Base-by-base conservation (phyloP, 179 eudicot genomes). In the Beta macrorhiza region DNA sequence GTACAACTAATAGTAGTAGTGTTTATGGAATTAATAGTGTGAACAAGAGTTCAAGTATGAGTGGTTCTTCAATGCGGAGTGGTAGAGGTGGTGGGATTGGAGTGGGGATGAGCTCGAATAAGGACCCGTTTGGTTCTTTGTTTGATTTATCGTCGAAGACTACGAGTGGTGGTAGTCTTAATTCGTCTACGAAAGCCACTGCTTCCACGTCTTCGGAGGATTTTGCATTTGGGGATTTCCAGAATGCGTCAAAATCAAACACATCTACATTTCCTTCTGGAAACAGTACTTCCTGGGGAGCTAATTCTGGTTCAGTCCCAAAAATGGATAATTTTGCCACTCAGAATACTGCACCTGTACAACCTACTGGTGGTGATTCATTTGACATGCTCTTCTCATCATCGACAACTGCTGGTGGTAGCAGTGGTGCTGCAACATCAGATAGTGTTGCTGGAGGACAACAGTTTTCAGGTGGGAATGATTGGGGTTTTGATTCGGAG, bases 61-160 rank as follows among this genome's bases (percentile, higher is more conserved):
- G 95, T 12, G 95, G 91, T 81, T 68, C 82, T 4, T 83, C 93
- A 3, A 62, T 90, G 87, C 67, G 80, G 75, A 82, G 80, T 62
- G 77, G 80, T 79, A 85, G 86, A 19, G 81, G 77, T 75, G 86
- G 85, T 29, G 86, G 88, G 6, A 51, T 55, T 63, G 90, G 89
- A 71, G 83, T 76, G 17, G 90, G 92, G 62, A 74, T 84, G 90
- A 82, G 80, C 65, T 72, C 86, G 5, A 90, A 81, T 44, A 91
- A 91, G 84, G 98, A 95, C 75, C 99, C 98, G 0, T 92, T 95
- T 87, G 94, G 91, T 56, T 88, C 93, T 25, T 87, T 95, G 84
- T 81, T 85, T 74, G 90, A 86, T 89, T 89, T 93, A 77, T 84
- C 90, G 5, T 80, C 95, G 0, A 91, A 93, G 84, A 86, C 90